Percentiles rank a stretch among this genome's conserved stretches.
These are phyloP conservation scores for Trichopus zeylanicus DNA, from an alignment of 116 monocot species.

Conservation along the genomic window DNA sequence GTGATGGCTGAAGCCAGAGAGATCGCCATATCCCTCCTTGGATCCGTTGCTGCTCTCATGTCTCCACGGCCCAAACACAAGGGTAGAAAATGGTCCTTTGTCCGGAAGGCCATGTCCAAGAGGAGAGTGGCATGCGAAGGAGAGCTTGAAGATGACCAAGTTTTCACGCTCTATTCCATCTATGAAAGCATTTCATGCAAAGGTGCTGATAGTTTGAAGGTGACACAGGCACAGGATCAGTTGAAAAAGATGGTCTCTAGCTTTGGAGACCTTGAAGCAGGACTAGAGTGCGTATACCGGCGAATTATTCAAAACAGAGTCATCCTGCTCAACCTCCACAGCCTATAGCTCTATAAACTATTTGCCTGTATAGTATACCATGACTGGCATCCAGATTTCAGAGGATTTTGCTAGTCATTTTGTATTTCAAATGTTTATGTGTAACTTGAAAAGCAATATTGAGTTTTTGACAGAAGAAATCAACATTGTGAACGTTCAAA, in stretches of 20 bases:
- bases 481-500: no score
- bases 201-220: neutral
- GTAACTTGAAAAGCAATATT: no score
- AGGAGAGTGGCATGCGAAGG: slow-evolving; percentile 7
- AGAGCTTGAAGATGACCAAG: neutral
- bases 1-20: slow-evolving; percentile 29
- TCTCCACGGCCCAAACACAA: neutral
- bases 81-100: slow-evolving; percentile 22
- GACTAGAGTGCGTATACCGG: slow-evolving; percentile 6
- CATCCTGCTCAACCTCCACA: slow-evolving; percentile 14
- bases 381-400: neutral
- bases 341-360: slow-evolving; percentile 1
- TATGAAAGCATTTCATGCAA: neutral
- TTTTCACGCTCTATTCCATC: neutral
- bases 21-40: slow-evolving; percentile 13
- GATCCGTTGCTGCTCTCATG: slow-evolving; percentile 3
- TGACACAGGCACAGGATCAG: slow-evolving; percentile 1
- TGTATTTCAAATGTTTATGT: no score
- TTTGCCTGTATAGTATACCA: neutral
- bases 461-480: no score
- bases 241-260: neutral
- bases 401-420: neutral
- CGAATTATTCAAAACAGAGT: slow-evolving; percentile 25
- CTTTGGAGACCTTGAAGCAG: slow-evolving; percentile 9
- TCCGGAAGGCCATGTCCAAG: slow-evolving; percentile 14